Evolutionary conservation across 495 filamentous ascomycete species (phyloP).

Genomic region (Annulohypoxylon stygium): DNA sequence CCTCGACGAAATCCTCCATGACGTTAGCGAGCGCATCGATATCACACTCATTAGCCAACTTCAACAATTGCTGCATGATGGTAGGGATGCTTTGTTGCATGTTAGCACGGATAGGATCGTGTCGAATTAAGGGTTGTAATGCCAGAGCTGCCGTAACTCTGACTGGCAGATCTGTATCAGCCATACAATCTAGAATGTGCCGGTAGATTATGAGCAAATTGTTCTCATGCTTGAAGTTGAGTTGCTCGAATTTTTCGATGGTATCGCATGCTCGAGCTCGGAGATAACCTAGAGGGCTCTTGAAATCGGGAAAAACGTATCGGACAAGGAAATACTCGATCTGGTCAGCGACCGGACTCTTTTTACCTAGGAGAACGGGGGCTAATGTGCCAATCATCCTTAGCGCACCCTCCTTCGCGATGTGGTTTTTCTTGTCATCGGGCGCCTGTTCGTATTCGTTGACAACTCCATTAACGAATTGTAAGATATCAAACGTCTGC

Average conservation of each 20-base stretch:
- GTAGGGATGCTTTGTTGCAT: conserved; percentile 99
- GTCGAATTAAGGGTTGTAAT: conserved; percentile 92
- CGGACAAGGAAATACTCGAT: conserved; percentile 99
- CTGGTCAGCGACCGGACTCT: conserved; percentile 96
- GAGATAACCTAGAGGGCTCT: conserved; percentile 91
- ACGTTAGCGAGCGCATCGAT: conserved; percentile 96
- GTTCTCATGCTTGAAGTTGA: conserved; percentile 94
- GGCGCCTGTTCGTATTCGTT: conserved; percentile 85
- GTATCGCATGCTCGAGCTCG: conserved; percentile 96
- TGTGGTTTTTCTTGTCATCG: conserved; percentile 87
- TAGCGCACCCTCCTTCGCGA: conserved; percentile 95
- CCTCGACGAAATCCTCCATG: conserved; percentile 99
- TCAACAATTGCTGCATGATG: conserved; percentile 98
- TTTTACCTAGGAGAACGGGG: conserved; percentile 94
- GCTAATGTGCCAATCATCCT: conserved; percentile 97
- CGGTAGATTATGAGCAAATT: conserved; percentile 96
- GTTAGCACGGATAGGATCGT: conserved; percentile 89
- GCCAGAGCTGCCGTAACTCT: conserved; percentile 95
- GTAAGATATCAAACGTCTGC: conserved; percentile 92
- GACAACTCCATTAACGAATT: conserved; percentile 93
- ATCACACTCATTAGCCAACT: conserved; percentile 94
- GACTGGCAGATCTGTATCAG: conserved; percentile 89
- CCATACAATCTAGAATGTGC: conserved; percentile 97
- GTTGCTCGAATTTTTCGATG: conserved; percentile 95
- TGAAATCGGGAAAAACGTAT: conserved; percentile 98